A percentile compares a stretch with the other conserved stretches of the same genome.
Evolutionary conservation across 2,329 filamentous ascomycete genomes (phyloP).

Genomic region (Chaetomium globosum): DNA sequence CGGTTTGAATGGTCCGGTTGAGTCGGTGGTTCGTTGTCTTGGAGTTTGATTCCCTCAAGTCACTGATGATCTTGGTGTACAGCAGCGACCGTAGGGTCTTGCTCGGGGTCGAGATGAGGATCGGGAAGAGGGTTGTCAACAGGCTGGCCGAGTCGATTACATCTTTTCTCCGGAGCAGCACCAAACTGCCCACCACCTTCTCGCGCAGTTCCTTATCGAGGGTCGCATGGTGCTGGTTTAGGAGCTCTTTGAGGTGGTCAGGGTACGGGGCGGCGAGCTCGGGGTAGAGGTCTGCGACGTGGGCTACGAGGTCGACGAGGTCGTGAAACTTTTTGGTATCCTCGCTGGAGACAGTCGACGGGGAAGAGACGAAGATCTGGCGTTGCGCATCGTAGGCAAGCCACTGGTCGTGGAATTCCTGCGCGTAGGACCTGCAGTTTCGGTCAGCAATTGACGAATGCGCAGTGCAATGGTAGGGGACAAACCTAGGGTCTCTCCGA

Average conservation of each 20-base stretch:
- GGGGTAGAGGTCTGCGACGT: constrained; percentile 92
- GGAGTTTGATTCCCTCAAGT: constrained; percentile 83
- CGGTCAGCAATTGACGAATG: constrained; percentile 2
- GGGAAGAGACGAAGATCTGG: constrained; percentile 86
- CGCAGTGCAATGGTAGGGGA: constrained; percentile 26
- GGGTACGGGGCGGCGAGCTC: constrained; percentile 76
- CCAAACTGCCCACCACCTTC: constrained; percentile 89
- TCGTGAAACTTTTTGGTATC: constrained; percentile 85
- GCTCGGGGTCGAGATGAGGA: constrained; percentile 83
- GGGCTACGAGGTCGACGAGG: constrained; percentile 88
- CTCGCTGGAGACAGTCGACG: constrained; percentile 73
- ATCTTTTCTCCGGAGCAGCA: constrained; percentile 86
- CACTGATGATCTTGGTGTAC: constrained; percentile 87
- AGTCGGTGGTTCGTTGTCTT: constrained; percentile 89
- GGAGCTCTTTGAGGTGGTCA: constrained; percentile 76
- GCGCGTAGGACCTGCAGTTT: constrained; percentile 71
- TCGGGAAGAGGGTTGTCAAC: constrained; percentile 89
- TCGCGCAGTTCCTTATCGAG: constrained; percentile 85
- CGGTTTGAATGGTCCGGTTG: constrained; percentile 90
- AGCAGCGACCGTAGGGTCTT: constrained; percentile 83
- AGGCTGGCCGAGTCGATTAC: constrained; percentile 82
- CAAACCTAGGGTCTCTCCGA: constrained; percentile 76
- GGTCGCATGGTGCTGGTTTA: constrained; percentile 78
- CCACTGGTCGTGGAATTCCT: constrained; percentile 66
- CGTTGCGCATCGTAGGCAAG: constrained; percentile 60